Percentiles rank a stretch among this genome's conserved stretches.
These are phyloP conservation scores for Aspergillus sp. DNA, from an alignment of 2,329 filamentous ascomycete genomes.

Conservation along the genomic window DNA sequence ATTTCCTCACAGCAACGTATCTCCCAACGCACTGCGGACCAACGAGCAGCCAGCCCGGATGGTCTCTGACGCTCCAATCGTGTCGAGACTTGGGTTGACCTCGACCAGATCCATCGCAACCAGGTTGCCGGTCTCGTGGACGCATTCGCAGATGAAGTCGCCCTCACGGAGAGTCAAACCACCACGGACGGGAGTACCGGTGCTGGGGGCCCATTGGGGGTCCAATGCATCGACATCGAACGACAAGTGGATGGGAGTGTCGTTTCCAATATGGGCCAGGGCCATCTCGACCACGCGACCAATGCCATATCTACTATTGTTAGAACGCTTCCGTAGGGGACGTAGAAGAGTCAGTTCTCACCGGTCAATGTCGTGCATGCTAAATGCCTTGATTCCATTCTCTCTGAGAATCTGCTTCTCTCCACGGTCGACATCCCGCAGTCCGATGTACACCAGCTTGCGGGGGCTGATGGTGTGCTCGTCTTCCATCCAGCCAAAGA, in stretches of 20 bases:
- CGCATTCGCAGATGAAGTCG: constrained; percentile 89
- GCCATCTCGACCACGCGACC: constrained; percentile 97
- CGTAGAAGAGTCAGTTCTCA: constrained; percentile 35
- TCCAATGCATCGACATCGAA: constrained; percentile 97
- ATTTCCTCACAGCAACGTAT: constrained; percentile 68
- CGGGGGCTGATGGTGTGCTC: constrained; percentile 56
- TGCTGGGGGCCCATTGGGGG: constrained; percentile 93
- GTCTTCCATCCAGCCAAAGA: constrained; percentile 84
- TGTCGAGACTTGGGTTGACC: constrained; percentile 69
- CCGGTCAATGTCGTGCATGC: constrained; percentile 97
- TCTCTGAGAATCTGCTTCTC: constrained; percentile 92
- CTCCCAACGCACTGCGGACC: constrained; percentile 85
- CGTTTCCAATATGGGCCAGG: constrained; percentile 87
- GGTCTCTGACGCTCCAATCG: constrained; percentile 73
- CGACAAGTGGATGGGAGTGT: constrained; percentile 93
- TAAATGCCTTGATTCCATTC: constrained; percentile 89
- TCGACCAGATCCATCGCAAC: constrained; percentile 79
- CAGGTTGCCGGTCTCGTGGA: constrained; percentile 73
- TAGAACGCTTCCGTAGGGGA: constrained; percentile 1
- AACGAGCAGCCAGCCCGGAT: constrained; percentile 86
- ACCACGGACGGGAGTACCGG: constrained; percentile 88
- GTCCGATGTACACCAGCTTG: constrained; percentile 95
- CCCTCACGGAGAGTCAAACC: constrained; percentile 91
- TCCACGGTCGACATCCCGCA: constrained; percentile 85
- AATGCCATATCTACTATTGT: constrained; percentile 70